Conservation (phyloP, 768 basidiomycete genomes). For the Hebeloma cylindrosporum region DNA sequence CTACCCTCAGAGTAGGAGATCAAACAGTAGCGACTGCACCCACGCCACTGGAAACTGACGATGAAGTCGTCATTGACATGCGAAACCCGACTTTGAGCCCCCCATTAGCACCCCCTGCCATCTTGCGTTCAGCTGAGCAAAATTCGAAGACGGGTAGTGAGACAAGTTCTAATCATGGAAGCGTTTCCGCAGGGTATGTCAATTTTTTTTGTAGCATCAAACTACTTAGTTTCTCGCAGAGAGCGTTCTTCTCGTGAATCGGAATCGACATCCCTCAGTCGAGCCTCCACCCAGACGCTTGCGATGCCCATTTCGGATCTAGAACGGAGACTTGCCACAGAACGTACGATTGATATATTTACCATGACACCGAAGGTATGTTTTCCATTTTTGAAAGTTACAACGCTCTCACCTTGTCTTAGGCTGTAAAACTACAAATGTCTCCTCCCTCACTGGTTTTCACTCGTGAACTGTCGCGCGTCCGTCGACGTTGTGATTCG, state of each 20-base stretch:
- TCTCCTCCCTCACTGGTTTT: slow-evolving; percentile 76
- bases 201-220: slow-evolving; percentile 6
- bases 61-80: slow-evolving; percentile 60
- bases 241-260: slow-evolving; percentile 64
- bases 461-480: slow-evolving; percentile 70
- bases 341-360: slow-evolving; percentile 87
- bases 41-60: slow-evolving; percentile 39
- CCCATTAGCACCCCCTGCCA: slow-evolving; percentile 17
- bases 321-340: slow-evolving; percentile 75
- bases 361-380: slow-evolving; percentile 90
- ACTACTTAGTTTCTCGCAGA: slow-evolving; percentile 30
- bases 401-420: neutral
- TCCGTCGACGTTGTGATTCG: slow-evolving; percentile 71
- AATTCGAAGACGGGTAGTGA: slow-evolving; percentile 43
- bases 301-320: slow-evolving; percentile 70
- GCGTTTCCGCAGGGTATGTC: slow-evolving; percentile 53
- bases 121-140: slow-evolving; percentile 21
- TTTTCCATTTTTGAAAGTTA: neutral
- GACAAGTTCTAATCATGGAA: slow-evolving; percentile 50
- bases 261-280: slow-evolving; percentile 50
- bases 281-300: slow-evolving; percentile 50
- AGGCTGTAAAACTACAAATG: slow-evolving; percentile 93
- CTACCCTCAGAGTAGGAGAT: slow-evolving; percentile 50
- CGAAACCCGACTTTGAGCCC: slow-evolving; percentile 37
- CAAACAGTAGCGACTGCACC: slow-evolving; percentile 14